phyloP scores from a whole-genome alignment of 1,284 basidiomycete species.

The Sporisorium sorghi region DNA sequence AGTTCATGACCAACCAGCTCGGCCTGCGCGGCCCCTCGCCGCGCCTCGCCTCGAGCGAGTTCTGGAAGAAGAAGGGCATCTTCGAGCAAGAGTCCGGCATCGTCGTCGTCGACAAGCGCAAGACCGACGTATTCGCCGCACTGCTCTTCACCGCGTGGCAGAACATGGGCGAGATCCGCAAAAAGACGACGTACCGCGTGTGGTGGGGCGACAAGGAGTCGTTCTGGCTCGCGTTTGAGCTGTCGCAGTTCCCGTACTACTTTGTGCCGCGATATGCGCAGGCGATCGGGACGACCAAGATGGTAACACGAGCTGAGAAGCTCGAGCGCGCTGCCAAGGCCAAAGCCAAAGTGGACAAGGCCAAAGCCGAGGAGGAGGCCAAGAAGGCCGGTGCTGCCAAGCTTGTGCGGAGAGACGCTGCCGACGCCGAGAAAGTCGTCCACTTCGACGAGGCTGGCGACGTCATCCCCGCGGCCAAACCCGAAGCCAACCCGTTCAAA shows the following conservation, averaged over 20 bases:
- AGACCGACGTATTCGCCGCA: conserved; percentile 46
- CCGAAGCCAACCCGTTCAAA: conserved; percentile 19
- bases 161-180: conserved; percentile 51
- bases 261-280: conserved; percentile 49
- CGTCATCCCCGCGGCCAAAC: background rate
- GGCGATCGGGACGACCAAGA: conserved; percentile 34
- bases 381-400: conserved; percentile 3
- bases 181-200: conserved; percentile 51
- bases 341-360: conserved; percentile 22
- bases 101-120: conserved; percentile 51
- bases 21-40: conserved; percentile 38
- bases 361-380: conserved; percentile 3
- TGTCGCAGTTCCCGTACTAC: conserved; percentile 49
- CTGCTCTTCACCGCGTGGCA: conserved; percentile 53
- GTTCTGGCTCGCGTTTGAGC: conserved; percentile 53
- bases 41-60: conserved; percentile 34
- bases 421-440: conserved; percentile 15
- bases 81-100: conserved; percentile 55
- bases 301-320: conserved; percentile 15
- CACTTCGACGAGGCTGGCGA: conserved; percentile 19
- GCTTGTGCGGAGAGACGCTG: background rate
- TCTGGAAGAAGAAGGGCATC: conserved; percentile 53
- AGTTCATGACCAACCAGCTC: conserved; percentile 51
- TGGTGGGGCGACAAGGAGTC: conserved; percentile 54
- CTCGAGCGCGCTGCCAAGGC: conserved; percentile 14